Base-by-base conservation (phyloP, 306 rosid species). In the Cicer judaicum region DNA sequence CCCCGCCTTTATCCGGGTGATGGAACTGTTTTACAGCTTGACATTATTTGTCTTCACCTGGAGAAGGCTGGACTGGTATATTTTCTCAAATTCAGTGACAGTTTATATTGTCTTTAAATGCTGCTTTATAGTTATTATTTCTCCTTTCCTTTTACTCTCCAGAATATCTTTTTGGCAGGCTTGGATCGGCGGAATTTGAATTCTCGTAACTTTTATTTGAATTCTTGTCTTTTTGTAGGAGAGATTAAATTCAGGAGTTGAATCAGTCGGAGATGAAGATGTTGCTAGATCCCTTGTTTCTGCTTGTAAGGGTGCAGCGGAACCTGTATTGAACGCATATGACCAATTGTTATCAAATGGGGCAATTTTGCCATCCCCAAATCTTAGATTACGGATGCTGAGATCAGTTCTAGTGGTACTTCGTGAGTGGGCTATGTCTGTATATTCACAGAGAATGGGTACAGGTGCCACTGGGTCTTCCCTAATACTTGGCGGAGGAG, bases 301-400 rank as follows among this genome's bases (percentile, higher is more conserved):
- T 79, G 96, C 94, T 54, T 94, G 99, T 82, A 94, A 90, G 86
- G 96, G 96, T 74, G 96, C 99, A 47, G 88, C 91, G 21, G 99
- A 94, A 82, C 99, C 96, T 62, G 95, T 94, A 40, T 72, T 90
- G 89, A 94, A 87, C 68, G 83, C 96, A 79, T 94, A 94, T 16
- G 97, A 94, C 67, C 97, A 90, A 80, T 83, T 94, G 81, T 79
- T 94, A 74, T 86, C 96, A 54, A 92, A 82, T 56, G 96, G 99
- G 62, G 95, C 93, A 43, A 84, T 94, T 81, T 77, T 94, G 76
- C 95, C 99, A 5, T 92, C 99, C 8, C 89, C 94, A 61, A 92
- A 88, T 78, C 90, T 94, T 65, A 88, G 95, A 80, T 70, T 94
- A 47, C 94, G 99, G 57, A 85, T 94, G 82, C 92, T 94, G 74